Base-by-base conservation (phyloP, 306 rosid species). In the Cucumis melo region DNA sequence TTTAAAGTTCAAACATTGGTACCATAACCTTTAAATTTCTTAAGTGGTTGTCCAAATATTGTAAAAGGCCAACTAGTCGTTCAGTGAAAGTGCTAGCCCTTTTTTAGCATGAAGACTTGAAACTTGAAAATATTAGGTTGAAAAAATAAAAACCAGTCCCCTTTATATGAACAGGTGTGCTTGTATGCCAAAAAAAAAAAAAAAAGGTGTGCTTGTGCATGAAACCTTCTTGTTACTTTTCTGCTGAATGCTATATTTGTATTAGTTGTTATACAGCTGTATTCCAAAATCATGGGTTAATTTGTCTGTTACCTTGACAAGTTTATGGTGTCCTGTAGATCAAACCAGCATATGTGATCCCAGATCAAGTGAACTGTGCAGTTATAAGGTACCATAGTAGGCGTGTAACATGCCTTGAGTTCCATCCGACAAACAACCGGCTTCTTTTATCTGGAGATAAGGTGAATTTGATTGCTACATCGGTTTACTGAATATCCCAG, bases 321-420 rank as follows among this genome's bases (percentile, higher is more conserved):
- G 51, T 60, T 58, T 58, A 6, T 77, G 41, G 2, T 77, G 19
- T 63, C 50, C 38, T 62, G 54, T 74, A 93, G 98, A 86, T 93
- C 81, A 93, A 90, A 79, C 88, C 96, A 80, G 92, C 90, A 32
- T 80, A 82, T 80, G 84, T 91, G 78, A 91, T 93, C 77, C 98
- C 98, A 67, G 90, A 91, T 74, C 84, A 85, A 84, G 96, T 93
- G 60, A 84, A 77, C 54, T 87, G 97, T 86, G 97, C 97, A 58
- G 98, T 91, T 74, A 90, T 91, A 83, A 90, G 88, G 84, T 91
- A 93, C 83, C 98, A 93, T 61, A 91, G 98, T 70, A 88, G 97
- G 79, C 87, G 97, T 34, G 82, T 93, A 64, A 90, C 97, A 12
- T 81, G 91, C 86, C 86, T 93, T 88, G 98, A 93, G 84, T 93